Percentiles rank a stretch among this genome's conserved stretches.
phyloP scores from a whole-genome alignment of 371 early-diverging fungal species.

The Dentiscutata heterogama region DNA sequence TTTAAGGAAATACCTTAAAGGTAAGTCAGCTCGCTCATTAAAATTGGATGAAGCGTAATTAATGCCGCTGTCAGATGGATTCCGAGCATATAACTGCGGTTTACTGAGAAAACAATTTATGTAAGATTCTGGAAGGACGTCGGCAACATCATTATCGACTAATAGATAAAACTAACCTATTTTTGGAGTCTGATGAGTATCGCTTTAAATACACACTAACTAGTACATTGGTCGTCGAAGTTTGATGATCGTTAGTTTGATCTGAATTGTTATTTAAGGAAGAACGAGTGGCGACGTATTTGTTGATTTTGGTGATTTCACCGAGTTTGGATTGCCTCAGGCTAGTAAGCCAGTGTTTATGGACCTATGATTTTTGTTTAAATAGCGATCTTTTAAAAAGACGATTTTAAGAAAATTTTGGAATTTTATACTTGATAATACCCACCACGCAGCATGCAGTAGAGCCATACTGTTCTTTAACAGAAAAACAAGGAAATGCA shows the following conservation, averaged over 20 bases:
- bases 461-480: constrained; percentile 61
- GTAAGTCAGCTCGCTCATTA: not conserved
- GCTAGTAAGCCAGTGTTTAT: constrained; percentile 36
- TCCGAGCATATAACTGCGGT: not conserved
- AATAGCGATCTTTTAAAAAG: not conserved
- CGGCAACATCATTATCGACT: not conserved
- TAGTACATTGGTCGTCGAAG: constrained; percentile 38
- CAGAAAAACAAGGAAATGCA: constrained; percentile 70
- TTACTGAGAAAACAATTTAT: not conserved
- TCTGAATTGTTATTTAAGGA: constrained; percentile 13
- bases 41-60: not conserved
- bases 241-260: constrained; percentile 21
- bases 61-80: not conserved
- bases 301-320: constrained; percentile 17
- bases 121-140: not conserved
- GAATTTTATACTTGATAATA: not conserved
- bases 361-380: constrained; percentile 16
- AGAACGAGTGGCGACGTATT: constrained; percentile 15
- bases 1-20: constrained; percentile 41
- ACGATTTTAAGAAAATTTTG: not conserved
- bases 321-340: constrained; percentile 40
- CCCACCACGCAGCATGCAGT: constrained; percentile 73
- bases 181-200: not conserved
- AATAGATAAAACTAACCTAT: constrained; percentile 16
- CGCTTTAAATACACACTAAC: constrained; percentile 40